These are phyloP conservation scores for Calonectria naviculata DNA, from an alignment of 2,329 filamentous ascomycete species.

Conservation along the genomic window DNA sequence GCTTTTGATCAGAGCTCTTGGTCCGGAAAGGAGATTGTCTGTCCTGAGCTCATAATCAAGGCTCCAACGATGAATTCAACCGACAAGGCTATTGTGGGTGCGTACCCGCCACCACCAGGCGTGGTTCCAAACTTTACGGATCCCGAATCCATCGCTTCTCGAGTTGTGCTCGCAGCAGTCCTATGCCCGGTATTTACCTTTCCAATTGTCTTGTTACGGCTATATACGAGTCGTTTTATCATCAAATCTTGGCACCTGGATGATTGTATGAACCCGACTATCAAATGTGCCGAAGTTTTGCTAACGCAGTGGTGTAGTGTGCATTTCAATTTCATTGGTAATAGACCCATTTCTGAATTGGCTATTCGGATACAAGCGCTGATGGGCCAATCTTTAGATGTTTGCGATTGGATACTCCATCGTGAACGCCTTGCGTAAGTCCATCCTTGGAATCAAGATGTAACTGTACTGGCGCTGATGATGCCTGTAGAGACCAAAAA, in stretches of 20 bases:
- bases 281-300: neutral
- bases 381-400: neutral
- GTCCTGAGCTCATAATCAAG: neutral
- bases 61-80: neutral
- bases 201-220: constrained; percentile 16
- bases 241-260: constrained; percentile 24
- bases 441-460: neutral
- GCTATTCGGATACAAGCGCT: neutral
- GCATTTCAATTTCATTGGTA: constrained; percentile 4
- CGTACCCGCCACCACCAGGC: neutral
- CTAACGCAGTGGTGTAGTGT: neutral
- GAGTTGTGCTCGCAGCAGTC: neutral
- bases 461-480: neutral
- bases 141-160: constrained; percentile 4
- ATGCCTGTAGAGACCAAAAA: neutral
- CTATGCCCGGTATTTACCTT: constrained; percentile 4
- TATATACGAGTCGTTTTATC: constrained; percentile 21
- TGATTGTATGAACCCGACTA: constrained; percentile 16
- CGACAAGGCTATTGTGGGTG: neutral
- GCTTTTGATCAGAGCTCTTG: neutral
- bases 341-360: neutral
- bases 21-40: neutral
- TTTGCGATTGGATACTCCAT: constrained; percentile 10
- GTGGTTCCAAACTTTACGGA: constrained; percentile 5
- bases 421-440: neutral